phyloP scores from a whole-genome alignment of 1,139 yeast species.

The Saccharomycopsis crataegensis region DNA sequence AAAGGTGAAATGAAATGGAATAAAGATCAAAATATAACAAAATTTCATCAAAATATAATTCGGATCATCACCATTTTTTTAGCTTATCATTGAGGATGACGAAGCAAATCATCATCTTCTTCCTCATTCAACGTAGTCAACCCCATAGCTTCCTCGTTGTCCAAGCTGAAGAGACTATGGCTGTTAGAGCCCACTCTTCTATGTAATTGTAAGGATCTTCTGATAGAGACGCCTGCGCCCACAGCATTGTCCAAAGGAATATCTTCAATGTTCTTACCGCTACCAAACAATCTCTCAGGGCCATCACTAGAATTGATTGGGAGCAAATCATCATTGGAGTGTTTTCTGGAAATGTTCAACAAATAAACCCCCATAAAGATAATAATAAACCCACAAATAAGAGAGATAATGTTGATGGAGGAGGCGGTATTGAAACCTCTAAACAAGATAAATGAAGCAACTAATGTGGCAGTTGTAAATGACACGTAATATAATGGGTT shows the following conservation, averaged over 20 bases:
- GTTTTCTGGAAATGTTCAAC: conserved; percentile 70
- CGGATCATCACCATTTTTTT: no score
- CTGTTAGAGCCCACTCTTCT: conserved; percentile 27
- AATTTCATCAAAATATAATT: no score
- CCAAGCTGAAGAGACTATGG: conserved; percentile 21
- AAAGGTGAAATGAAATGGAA: no score
- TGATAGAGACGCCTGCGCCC: conserved; percentile 72
- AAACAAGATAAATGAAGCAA: conserved; percentile 81
- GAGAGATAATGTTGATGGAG: conserved; percentile 75
- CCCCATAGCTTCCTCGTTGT: conserved; percentile 47
- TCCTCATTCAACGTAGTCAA: conserved; percentile 27
- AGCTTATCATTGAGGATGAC: no score
- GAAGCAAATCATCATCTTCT: background rate
- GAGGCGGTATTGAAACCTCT: conserved; percentile 83
- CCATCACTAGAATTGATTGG: conserved; percentile 21
- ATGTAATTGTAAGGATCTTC: conserved; percentile 33
- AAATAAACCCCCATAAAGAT: conserved; percentile 85
- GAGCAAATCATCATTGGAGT: conserved; percentile 28
- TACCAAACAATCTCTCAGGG: conserved; percentile 23
- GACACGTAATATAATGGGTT: conserved; percentile 89
- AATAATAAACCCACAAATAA: conserved; percentile 78
- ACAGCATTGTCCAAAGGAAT: conserved; percentile 83
- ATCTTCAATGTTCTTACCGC: conserved; percentile 44
- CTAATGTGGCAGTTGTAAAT: conserved; percentile 80
- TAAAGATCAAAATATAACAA: no score